Evolutionary conservation across 805 yeast genomes (phyloP).

Genomic region (Zygoascus biomembranicola): DNA sequence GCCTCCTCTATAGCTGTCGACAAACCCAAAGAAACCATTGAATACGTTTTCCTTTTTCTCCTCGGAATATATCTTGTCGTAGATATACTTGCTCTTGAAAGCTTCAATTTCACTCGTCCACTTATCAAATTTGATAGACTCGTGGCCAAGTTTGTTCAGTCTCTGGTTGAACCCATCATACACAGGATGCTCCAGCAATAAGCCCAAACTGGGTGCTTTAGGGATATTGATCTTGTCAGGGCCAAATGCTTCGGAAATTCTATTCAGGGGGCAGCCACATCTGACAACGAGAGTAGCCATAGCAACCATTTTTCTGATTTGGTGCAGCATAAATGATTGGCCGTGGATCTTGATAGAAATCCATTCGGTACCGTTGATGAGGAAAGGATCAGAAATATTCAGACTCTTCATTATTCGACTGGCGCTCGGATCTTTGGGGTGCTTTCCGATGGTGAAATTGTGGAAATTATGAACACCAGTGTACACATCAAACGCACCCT

Average conservation of each 20-base stretch:
- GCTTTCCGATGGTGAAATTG: conserved; percentile 77
- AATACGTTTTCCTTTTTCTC: conserved; percentile 83
- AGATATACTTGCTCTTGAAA: conserved; percentile 81
- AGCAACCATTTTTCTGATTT: conserved; percentile 95
- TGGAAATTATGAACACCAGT: conserved; percentile 90
- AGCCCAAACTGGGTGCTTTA: conserved; percentile 94
- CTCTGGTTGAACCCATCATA: conserved; percentile 75
- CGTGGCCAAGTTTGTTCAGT: conserved; percentile 68
- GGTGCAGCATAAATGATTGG: conserved; percentile 96
- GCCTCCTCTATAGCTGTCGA: conserved; percentile 71
- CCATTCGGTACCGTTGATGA: conserved; percentile 94
- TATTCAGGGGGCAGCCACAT: conserved; percentile 70
- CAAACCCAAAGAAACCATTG: conserved; percentile 83
- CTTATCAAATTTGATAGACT: conserved; percentile 57
- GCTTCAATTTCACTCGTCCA: conserved; percentile 66
- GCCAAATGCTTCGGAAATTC: conserved; percentile 72
- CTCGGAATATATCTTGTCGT: conserved; percentile 86
- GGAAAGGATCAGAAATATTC: conserved; percentile 78
- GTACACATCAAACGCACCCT: conserved; percentile 63
- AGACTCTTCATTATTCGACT: conserved; percentile 73
- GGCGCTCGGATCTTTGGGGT: conserved; percentile 77
- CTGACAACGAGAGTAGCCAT: conserved; percentile 84
- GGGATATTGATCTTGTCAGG: conserved; percentile 78
- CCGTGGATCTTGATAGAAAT: conserved; percentile 93
- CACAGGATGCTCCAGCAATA: conserved; percentile 84